phyloP scores from a whole-genome alignment of 495 filamentous ascomycete species.

The Stereocaulon alpinum region DNA sequence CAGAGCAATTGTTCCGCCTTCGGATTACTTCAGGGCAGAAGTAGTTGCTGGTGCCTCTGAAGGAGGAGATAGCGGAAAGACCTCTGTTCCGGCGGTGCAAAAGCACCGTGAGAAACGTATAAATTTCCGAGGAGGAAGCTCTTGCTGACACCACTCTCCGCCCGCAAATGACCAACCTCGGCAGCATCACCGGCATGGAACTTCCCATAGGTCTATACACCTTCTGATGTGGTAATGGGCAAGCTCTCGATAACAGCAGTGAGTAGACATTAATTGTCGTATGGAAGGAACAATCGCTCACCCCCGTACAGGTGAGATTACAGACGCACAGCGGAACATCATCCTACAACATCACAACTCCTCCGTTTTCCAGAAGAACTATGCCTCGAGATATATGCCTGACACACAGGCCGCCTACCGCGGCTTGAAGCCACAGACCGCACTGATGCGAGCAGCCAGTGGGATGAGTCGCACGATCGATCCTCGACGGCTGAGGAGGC shows the following conservation, averaged over 20 bases:
- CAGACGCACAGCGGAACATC: conserved; percentile 2
- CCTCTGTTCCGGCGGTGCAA: conserved; percentile 7
- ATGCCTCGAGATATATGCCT: conserved; percentile 14
- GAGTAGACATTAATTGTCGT: neutral
- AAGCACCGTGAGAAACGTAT: conserved; percentile 2
- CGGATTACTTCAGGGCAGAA: conserved; percentile 1
- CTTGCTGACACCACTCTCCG: conserved; percentile 10
- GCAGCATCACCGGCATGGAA: conserved; percentile 7
- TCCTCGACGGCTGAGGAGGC: conserved; percentile 4
- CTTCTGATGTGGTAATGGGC: conserved; percentile 1
- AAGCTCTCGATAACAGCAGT: conserved; percentile 16
- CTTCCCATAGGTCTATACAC: conserved; percentile 7
- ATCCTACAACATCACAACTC: conserved; percentile 13
- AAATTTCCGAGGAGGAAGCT: conserved; percentile 12
- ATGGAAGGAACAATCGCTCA: neutral
- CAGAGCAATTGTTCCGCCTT: conserved; percentile 5
- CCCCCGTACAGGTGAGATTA: conserved; percentile 6
- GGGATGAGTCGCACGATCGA: conserved; percentile 13
- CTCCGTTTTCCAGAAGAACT: conserved; percentile 11
- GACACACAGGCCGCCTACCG: conserved; percentile 8
- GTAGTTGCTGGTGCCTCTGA: conserved; percentile 4
- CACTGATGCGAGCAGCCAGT: conserved; percentile 7
- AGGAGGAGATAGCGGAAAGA: conserved; percentile 7
- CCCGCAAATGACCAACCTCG: conserved; percentile 9
- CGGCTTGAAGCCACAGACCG: conserved; percentile 10